Percentiles rank a stretch among this genome's conserved stretches.
Evolutionary conservation across 177 flowering plant species (phyloP).

Genomic region (Telopea speciosissima): DNA sequence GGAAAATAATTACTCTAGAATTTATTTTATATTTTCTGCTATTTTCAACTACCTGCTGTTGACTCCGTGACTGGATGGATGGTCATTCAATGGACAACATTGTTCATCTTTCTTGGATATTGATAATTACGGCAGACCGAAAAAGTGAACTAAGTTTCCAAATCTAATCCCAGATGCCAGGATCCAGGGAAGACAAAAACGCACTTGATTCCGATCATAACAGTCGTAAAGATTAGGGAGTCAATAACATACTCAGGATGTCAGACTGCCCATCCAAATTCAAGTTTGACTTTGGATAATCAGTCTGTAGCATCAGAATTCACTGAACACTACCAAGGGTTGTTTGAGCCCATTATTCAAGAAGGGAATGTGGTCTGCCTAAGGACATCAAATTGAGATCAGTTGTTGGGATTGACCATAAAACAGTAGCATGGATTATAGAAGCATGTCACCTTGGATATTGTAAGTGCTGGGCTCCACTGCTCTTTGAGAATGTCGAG

Average conservation of each 20-base stretch:
- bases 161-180: not conserved
- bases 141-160: too few species aligned
- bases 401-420: not conserved
- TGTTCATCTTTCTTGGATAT: too few species aligned
- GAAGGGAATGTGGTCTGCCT: too few species aligned
- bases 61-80: too few species aligned
- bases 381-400: not conserved
- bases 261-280: not conserved
- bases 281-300: not conserved
- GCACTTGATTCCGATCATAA: too few species aligned
- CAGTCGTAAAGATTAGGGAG: not conserved
- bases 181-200: not conserved
- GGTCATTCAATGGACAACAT: too few species aligned
- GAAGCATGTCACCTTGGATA: conserved; percentile 22
- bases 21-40: too few species aligned
- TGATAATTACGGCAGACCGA: too few species aligned
- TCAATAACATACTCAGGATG: too few species aligned
- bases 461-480: conserved; percentile 44
- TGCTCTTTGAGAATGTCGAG: conserved; percentile 45
- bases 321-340: not conserved
- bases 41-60: too few species aligned
- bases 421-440: not conserved
- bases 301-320: not conserved
- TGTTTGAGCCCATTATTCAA: not conserved
- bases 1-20: too few species aligned